Evolutionary conservation across 371 early-diverging fungal species (phyloP), one percentile per base, ranked within the genome.

Genomic region (Nematocida sp.): DNA sequence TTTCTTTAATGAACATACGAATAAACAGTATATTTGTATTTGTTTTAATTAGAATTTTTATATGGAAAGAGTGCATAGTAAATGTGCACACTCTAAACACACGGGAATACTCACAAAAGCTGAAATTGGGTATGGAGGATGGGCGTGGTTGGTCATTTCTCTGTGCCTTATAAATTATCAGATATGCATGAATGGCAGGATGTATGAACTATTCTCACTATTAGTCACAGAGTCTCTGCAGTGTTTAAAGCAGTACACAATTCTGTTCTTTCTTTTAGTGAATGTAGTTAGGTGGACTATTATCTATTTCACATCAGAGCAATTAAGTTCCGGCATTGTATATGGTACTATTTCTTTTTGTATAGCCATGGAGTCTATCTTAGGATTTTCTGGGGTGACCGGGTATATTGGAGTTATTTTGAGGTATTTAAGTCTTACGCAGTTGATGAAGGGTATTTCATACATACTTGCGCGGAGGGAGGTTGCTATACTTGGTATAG

Each of bases 21-120:
- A 61, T 44, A 58, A 58, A 23, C 27, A 39, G 55, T 45, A 58
- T 73, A 73, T 61, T 33, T 73, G 20, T 61, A 42, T 62, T 73
- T 73, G 33, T 40, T 33, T 27, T 60, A 56, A 25, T 27, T 40
- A 18, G 11, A 78, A 78, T 44, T 33, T 70, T 70, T 78, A 23
- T 70, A 78, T 78, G 80, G 58, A 78, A 27, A 15, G 69, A 66
- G 72, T 78, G 54, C 80, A 78, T 56, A 78, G 69, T 52, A 66
- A 70, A 42, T 78, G 46, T 50, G 80, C 66, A n/a, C 80, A 78
- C 67, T 25, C 13, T 39, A 52, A 70, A 33, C 46, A 60, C 13
- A 20, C 6, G 4, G 44, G 44, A 45, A 45, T 78, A 42, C 23
- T 56, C 7, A 23, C 15, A 15, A 56, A 13, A n/a, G 47, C 46